Percentiles rank a stretch among this genome's conserved stretches.
Conservation (phyloP, 164 flowering plant genomes). For the Hamamelis virginiana region DNA sequence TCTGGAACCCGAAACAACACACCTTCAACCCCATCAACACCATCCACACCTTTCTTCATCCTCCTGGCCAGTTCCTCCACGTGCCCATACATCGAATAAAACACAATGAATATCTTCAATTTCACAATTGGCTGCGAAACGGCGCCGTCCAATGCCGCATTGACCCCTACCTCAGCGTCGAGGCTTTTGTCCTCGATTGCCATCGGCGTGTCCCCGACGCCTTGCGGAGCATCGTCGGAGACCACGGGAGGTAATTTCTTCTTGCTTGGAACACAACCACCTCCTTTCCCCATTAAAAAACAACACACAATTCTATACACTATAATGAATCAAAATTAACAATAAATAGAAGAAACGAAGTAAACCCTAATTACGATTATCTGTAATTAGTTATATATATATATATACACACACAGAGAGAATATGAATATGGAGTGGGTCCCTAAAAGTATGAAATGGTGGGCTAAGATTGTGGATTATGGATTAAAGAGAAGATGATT, state of each 20-base stretch:
- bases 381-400: too few relatives aligned
- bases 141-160: not conserved
- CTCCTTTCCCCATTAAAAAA: slow-evolving; percentile 72
- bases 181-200: not conserved
- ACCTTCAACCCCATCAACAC: slow-evolving; percentile 43
- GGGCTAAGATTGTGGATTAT: too few relatives aligned
- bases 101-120: slow-evolving; percentile 41
- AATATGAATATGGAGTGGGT: too few relatives aligned
- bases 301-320: too few relatives aligned
- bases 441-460: too few relatives aligned
- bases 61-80: slow-evolving; percentile 43
- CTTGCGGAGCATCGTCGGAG: slow-evolving; percentile 15
- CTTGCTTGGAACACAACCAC: slow-evolving; percentile 83
- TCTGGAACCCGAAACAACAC: slow-evolving; percentile 37
- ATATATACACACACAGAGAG: too few relatives aligned
- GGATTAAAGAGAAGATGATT: too few relatives aligned
- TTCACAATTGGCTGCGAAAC: slow-evolving; percentile 1
- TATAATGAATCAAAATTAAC: too few relatives aligned
- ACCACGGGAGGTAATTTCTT: slow-evolving; percentile 34
- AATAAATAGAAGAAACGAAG: too few relatives aligned
- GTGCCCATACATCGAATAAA: slow-evolving; percentile 61
- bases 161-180: not conserved
- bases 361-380: too few relatives aligned
- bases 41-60: slow-evolving; percentile 51
- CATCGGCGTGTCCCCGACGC: slow-evolving; percentile 2